Base-by-base conservation (phyloP, 1,284 basidiomycete genomes). In the Ganoderma lucidum region DNA sequence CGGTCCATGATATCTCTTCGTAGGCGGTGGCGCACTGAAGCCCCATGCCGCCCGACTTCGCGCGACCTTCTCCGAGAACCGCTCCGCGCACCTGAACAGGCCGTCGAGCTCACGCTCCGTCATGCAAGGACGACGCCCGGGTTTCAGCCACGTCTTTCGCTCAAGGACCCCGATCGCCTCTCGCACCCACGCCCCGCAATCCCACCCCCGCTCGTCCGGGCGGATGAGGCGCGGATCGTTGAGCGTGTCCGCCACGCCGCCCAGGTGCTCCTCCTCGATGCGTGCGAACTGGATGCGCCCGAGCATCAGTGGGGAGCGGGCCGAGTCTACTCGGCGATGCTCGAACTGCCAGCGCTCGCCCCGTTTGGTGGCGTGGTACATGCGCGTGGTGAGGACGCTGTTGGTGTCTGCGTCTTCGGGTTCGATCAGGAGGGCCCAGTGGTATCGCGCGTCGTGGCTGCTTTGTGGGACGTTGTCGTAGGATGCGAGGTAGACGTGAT, bases 361-460 rank as follows among this genome's bases (percentile, higher is more conserved):
- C 30, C 30, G 53, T 55, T 67, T 67, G 37, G 70, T 71, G 39
- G 66, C 72, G 68, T 73, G 72, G 64, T 64, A 71, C 6, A 61
- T 23, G 6, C 41, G 70, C 44, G 51, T 64, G 48, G 61, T 63
- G 62, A 70, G 61, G 59, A 66, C 61, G 39, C 30, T 64, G 51
- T 66, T 35, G 48, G 70, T 66, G 30, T 14, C 17, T 8, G 64
- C 65, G 58, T 70, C 66, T 44, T 70, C 68, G 23, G 72, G 66
- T 8, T 68, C 72, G 5, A 73, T 59, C 59, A 71, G 68, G 23
- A 73, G 70, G 8, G 66, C 70, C 72, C 72, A 73, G 66, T 73
- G 72, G 64, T 70, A 65, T n/a, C 45, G 67, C 44, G 59, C 60
- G 23, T 17, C 59, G 56, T 17, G 62, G 28, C 17, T 39, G 56